These are phyloP conservation scores for Spirogloea muscicola DNA, from an alignment of 139 green algal genomes.

Conservation along the genomic window DNA sequence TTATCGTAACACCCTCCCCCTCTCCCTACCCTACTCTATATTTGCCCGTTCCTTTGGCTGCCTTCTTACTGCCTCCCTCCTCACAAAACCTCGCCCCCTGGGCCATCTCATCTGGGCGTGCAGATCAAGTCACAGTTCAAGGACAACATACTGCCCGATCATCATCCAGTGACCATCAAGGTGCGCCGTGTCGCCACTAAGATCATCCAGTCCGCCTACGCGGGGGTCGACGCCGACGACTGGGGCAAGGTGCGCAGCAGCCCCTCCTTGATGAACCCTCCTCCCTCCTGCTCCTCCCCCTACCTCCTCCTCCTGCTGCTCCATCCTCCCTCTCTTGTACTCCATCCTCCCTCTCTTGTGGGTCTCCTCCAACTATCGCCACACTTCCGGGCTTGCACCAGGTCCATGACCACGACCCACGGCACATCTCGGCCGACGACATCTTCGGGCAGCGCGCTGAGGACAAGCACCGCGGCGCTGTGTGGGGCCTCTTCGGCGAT, in stretches of 20 bases:
- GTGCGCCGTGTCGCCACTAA: constrained; percentile 29
- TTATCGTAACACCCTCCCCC: no score
- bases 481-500: no score
- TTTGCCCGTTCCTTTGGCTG: no score
- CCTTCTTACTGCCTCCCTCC: not conserved
- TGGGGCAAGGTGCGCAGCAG: not conserved
- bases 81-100: not conserved
- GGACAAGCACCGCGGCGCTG: no score
- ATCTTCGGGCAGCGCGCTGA: no score
- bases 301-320: no score
- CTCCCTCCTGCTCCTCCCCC: not conserved
- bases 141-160: constrained; percentile 17
- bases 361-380: no score
- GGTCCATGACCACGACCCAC: no score
- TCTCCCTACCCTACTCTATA: no score
- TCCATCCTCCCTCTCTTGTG: no score
- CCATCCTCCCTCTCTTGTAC: not conserved
- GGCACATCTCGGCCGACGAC: no score
- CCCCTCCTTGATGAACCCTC: not conserved
- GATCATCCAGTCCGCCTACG: constrained; percentile 28
- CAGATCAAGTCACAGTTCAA: constrained; percentile 35
- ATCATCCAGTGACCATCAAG: constrained; percentile 2
- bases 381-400: no score
- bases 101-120: not conserved
- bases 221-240: not conserved